phyloP scores from a whole-genome alignment of 768 basidiomycete genomes.

The Panaeolus cyanescens region DNA sequence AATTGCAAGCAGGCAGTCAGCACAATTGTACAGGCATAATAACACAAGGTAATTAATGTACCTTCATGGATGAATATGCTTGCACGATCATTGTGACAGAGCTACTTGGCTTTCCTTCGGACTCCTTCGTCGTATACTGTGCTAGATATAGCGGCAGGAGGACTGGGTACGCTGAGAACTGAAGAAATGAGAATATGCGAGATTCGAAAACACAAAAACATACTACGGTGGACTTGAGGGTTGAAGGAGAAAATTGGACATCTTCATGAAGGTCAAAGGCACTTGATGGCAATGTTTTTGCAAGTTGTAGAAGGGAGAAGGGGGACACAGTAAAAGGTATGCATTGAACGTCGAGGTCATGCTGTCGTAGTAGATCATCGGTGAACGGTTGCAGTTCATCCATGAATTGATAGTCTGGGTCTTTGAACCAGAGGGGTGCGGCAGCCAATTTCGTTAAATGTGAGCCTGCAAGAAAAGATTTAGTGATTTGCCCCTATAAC shows the following conservation, averaged over 20 bases:
- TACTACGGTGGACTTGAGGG: conserved; percentile 49
- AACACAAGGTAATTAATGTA: conserved; percentile 13
- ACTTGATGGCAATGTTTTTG: conserved; percentile 32
- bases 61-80: conserved; percentile 27
- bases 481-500: not conserved
- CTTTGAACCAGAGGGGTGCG: conserved; percentile 20
- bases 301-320: conserved; percentile 44
- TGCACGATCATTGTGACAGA: conserved; percentile 32
- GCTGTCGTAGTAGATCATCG: conserved; percentile 45
- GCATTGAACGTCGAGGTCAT: conserved; percentile 51
- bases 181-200: conserved; percentile 4
- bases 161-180: conserved; percentile 65
- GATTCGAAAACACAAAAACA: conserved; percentile 15
- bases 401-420: not conserved
- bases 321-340: conserved; percentile 60
- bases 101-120: not conserved
- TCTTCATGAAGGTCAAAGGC: conserved; percentile 38
- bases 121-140: conserved; percentile 39
- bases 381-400: conserved; percentile 47
- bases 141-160: conserved; percentile 65
- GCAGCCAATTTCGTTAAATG: conserved; percentile 47
- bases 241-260: conserved; percentile 42
- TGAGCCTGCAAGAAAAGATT: conserved; percentile 34
- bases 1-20: not conserved
- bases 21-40: not conserved